Conservation (phyloP, 2,329 filamentous ascomycete genomes). For the Cladophialophora chaetospira region DNA sequence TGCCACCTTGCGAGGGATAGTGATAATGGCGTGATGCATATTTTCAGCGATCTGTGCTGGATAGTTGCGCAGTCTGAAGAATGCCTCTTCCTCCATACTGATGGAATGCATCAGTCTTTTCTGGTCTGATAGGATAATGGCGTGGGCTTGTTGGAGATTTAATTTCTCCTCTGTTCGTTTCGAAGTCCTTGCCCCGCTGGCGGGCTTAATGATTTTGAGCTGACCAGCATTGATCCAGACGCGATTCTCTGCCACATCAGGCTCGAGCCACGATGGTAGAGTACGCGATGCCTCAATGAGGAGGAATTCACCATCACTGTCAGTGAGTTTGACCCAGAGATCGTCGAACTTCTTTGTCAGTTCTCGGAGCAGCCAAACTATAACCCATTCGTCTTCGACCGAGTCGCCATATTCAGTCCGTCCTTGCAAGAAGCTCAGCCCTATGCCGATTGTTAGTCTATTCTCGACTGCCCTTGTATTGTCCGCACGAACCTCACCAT, state of each 20-base stretch:
- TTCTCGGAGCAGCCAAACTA: conserved; percentile 85
- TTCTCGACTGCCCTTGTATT: conserved; percentile 20
- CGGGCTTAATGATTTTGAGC: conserved; percentile 69
- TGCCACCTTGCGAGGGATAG: conserved; percentile 78
- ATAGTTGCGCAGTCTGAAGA: conserved; percentile 83
- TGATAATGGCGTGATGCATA: conserved; percentile 72
- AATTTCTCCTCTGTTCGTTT: conserved; percentile 51
- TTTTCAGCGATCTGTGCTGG: conserved; percentile 72
- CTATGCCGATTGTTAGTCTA: conserved; percentile 38
- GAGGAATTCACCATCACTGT: conserved; percentile 93
- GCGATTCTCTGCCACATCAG: conserved; percentile 82
- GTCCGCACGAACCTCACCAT: conserved; percentile 52
- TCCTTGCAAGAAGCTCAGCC: conserved; percentile 66
- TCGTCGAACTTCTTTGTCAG: conserved; percentile 71
- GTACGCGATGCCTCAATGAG: conserved; percentile 90
- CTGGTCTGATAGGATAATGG: conserved; percentile 59
- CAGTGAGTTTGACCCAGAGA: conserved; percentile 79
- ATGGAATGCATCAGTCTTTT: conserved; percentile 68
- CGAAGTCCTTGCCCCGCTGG: conserved; percentile 50
- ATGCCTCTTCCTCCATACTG: conserved; percentile 82
- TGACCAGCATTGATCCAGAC: conserved; percentile 84
- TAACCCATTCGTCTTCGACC: conserved; percentile 95
- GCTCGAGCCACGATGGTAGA: conserved; percentile 86
- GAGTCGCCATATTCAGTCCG: conserved; percentile 88
- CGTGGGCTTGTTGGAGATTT: conserved; percentile 64